Evolutionary conservation across 352 stramenopile species (phyloP).

Genomic region (Globisporangium yorkense): DNA sequence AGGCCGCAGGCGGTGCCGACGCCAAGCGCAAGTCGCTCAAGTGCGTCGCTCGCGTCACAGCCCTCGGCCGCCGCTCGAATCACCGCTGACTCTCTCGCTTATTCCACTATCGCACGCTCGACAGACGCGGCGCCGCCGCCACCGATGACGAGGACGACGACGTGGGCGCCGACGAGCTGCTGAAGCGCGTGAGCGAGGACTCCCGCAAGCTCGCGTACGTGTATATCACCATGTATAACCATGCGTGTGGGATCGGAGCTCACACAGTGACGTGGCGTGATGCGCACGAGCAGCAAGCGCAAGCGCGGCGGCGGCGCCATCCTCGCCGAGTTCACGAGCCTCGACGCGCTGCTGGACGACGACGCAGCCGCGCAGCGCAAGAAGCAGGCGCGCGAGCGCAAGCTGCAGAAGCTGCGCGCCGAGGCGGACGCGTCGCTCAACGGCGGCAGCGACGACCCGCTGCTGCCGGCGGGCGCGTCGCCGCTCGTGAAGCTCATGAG

Average conservation of each 20-base stretch:
- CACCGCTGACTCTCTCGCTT: not conserved
- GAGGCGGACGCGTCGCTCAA: conserved; percentile 27
- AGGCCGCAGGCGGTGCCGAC: not conserved
- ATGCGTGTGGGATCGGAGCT: no score
- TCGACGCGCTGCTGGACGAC: conserved; percentile 68
- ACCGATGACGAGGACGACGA: conserved; percentile 17
- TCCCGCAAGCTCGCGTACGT: conserved; percentile 22
- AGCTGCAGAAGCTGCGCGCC: conserved; percentile 50
- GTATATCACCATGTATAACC: not conserved
- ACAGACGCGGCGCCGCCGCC: not conserved
- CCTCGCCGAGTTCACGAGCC: conserved; percentile 59
- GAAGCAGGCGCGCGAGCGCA: conserved; percentile 43
- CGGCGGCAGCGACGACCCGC: conserved; percentile 5
- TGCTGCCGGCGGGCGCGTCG: conserved; percentile 16
- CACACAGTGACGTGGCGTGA: no score
- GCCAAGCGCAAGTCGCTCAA: conserved; percentile 4
- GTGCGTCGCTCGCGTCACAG: not conserved
- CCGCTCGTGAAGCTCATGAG: conserved; percentile 56
- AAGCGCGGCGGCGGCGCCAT: conserved; percentile 29
- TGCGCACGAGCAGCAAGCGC: conserved; percentile 17
- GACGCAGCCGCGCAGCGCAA: conserved; percentile 54
- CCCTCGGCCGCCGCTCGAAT: no score
- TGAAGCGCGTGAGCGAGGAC: conserved; percentile 38
- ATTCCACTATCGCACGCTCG: not conserved
- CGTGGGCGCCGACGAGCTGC: conserved; percentile 26